Evolutionary conservation across 176 grass and related monocot species (phyloP).

Genomic region (Eragrostis nindensis): DNA sequence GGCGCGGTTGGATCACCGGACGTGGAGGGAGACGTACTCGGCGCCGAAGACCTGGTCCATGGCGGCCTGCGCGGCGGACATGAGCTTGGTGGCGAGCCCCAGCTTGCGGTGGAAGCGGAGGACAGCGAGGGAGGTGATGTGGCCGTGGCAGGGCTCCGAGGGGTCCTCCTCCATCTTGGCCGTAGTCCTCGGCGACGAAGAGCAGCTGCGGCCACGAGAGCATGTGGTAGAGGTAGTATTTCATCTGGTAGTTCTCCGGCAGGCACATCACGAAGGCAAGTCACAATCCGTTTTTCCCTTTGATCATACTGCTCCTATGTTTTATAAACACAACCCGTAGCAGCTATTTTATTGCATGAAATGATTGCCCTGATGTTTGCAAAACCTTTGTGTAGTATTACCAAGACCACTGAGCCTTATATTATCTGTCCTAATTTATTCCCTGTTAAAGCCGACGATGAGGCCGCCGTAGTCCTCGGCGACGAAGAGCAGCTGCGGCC

Average conservation of each 20-base stretch:
- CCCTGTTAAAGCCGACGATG: constrained; percentile 98
- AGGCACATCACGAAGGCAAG: too few relatives aligned
- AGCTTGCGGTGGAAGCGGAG: constrained; percentile 98
- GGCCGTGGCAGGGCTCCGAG: constrained; percentile 95
- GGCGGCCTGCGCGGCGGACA: constrained; percentile 90
- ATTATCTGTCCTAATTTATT: too few relatives aligned
- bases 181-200: constrained; percentile 97
- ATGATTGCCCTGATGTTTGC: too few relatives aligned
- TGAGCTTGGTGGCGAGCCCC: constrained; percentile 95
- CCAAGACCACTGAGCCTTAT: too few relatives aligned
- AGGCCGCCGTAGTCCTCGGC: constrained; percentile 92
- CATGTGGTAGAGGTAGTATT: too few relatives aligned
- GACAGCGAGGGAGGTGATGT: constrained; percentile 99
- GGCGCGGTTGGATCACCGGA: constrained; percentile 87
- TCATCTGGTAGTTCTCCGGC: too few relatives aligned
- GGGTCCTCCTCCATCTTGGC: constrained; percentile 99
- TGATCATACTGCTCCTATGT: too few relatives aligned
- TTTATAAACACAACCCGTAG: too few relatives aligned
- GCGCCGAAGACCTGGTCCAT: constrained; percentile 96
- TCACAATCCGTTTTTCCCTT: too few relatives aligned
- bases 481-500: constrained; percentile 99
- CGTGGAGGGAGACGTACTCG: constrained; percentile 95
- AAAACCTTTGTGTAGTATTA: too few relatives aligned
- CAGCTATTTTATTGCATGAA: too few relatives aligned
- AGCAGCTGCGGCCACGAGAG: constrained; percentile 99